Conservation (phyloP, 768 basidiomycete species). For the Porpolomopsis calyptriformis region DNA sequence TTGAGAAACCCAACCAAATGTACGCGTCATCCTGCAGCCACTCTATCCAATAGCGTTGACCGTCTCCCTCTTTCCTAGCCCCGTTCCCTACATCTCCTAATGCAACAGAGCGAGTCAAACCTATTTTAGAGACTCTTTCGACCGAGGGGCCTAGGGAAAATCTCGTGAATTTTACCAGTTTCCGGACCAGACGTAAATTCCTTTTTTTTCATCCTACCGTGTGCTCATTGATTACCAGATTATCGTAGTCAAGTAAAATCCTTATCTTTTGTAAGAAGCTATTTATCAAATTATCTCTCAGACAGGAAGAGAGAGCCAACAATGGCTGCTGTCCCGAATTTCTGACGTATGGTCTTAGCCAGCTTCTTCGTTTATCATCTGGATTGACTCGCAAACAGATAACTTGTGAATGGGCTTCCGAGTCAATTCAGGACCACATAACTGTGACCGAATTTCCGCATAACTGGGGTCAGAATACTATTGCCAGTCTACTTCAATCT, state of each 20-base stretch:
- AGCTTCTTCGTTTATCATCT: background rate
- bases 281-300: conserved; percentile 21
- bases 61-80: conserved; percentile 20
- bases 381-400: too few relatives aligned
- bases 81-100: conserved; percentile 45
- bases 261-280: conserved; percentile 11
- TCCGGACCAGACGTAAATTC: conserved; percentile 56
- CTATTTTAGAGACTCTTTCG: conserved; percentile 59
- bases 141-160: conserved; percentile 54
- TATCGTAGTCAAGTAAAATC: conserved; percentile 61
- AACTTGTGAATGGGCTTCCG: conserved; percentile 49
- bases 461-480: conserved; percentile 77
- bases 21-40: conserved; percentile 24
- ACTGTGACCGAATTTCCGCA: conserved; percentile 65
- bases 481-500: conserved; percentile 35
- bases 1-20: conserved; percentile 21
- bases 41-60: background rate
- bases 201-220: conserved; percentile 9
- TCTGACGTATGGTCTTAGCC: conserved; percentile 35
- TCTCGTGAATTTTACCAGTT: conserved; percentile 57
- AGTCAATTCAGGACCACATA: conserved; percentile 46
- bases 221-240: conserved; percentile 27
- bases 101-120: conserved; percentile 42
- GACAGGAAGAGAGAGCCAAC: conserved; percentile 69
- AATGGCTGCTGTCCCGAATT: conserved; percentile 65